Evolutionary conservation across 2,329 filamentous ascomycete genomes (phyloP), one percentile per base, ranked within the genome.

Genomic region (Aspergillus uvarum): DNA sequence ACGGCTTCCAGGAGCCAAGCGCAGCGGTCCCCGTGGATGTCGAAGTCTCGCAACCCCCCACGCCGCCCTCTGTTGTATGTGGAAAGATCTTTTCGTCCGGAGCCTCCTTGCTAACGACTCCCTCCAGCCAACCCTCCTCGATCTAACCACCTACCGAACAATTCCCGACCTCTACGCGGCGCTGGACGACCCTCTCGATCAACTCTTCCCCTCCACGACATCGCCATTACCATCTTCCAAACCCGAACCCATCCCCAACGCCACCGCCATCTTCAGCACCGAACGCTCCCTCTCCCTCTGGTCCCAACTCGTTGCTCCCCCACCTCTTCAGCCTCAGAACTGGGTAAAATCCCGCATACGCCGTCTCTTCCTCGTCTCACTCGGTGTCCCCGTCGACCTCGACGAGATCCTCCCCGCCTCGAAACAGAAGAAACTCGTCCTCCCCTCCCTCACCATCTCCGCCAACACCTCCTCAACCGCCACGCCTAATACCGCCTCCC

Each of bases 311-410:
- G 92, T 97, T 31, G 94, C 94, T 2, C 94, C 95, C 21, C 95
- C 95, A 2, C 93, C 95, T 2, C 85, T 99, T 42, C 92, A 96
- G 70, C 95, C 95, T 5, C 94, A 95, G 0, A 95, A 99, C 76
- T 99, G 95, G 95, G 96, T 97, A 60, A 91, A 95, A 65, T 96
- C 92, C 55, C 91, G 93, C 54, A 99, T 96, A 68, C 88, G 95
- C 56, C 90, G 95, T 29, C 85, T 99, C 26, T 99, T 99, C 74
- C 87, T 99, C 47, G 93, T 99, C 56, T 97, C 93, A 1, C 85
- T 99, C 0, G 95, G 95, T 19, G 95, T 99, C 0, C 95, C 95
- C 1, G 92, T 99, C 49, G 95, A 99, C 70, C 83, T 99, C 0
- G 95, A 99, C 76, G 95, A 99, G 79, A 98, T 99, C 58, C 85